Percentiles rank a stretch among this genome's conserved stretches.
These are phyloP conservation scores for Candida germanica DNA, from an alignment of 805 yeast species.

Conservation along the genomic window DNA sequence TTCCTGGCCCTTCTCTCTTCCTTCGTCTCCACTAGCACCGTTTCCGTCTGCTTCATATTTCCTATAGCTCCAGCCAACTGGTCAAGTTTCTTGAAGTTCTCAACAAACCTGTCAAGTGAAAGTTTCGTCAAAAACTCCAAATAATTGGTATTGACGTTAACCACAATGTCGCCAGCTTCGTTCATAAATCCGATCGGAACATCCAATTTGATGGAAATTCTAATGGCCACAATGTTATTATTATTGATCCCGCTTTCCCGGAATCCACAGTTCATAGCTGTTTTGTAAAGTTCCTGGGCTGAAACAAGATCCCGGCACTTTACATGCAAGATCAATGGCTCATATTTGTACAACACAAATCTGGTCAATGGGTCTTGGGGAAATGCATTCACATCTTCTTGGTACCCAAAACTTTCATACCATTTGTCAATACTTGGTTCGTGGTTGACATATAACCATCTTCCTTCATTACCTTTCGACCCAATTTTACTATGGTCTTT, in stretches of 20 bases:
- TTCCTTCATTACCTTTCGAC: constrained; percentile 83
- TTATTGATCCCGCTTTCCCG: constrained; percentile 85
- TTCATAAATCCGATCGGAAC: constrained; percentile 66
- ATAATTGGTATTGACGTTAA: constrained; percentile 53
- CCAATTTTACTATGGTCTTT: constrained; percentile 54
- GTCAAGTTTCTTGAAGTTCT: constrained; percentile 57
- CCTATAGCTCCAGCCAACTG: constrained; percentile 45
- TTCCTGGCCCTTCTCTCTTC: constrained; percentile 57
- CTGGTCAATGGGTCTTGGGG: constrained; percentile 32
- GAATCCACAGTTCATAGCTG: constrained; percentile 82
- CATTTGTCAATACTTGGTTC: constrained; percentile 51
- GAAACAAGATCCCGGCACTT: constrained; percentile 60
- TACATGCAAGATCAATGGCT: constrained; percentile 82
- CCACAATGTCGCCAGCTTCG: constrained; percentile 22
- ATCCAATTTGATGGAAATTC: constrained; percentile 72
- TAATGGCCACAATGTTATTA: constrained; percentile 71
- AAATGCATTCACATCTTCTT: constrained; percentile 9
- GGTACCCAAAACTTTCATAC: constrained; percentile 36
- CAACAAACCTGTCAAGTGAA: constrained; percentile 61
- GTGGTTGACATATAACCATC: constrained; percentile 81
- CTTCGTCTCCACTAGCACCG: constrained; percentile 31
- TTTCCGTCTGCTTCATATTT: constrained; percentile 16
- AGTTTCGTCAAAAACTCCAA: constrained; percentile 50
- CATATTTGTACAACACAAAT: constrained; percentile 71
- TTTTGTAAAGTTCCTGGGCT: constrained; percentile 61